phyloP scores from a whole-genome alignment of 495 filamentous ascomycete genomes.

The Thermothielavioides terrestris region DNA sequence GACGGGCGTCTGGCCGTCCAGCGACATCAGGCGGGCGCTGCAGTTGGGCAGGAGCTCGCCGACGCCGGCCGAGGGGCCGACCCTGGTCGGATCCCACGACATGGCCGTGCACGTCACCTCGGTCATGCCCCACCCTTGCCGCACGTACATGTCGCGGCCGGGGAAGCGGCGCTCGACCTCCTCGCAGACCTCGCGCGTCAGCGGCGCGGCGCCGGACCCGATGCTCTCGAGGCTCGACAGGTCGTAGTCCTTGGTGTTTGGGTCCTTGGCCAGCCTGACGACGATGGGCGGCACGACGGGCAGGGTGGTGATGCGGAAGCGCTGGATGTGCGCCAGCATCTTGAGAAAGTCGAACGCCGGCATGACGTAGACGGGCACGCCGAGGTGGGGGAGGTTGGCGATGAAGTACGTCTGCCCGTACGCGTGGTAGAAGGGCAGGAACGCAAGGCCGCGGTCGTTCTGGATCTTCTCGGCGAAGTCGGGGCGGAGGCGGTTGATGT shows the following conservation, averaged over 20 bases:
- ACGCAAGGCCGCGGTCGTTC: slow-evolving; percentile 32
- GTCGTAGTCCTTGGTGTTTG: slow-evolving; percentile 56
- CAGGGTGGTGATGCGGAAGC: slow-evolving; percentile 56
- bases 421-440: slow-evolving; percentile 71
- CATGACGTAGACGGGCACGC: slow-evolving; percentile 60
- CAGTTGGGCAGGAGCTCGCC: slow-evolving; percentile 66
- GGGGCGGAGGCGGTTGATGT: slow-evolving; percentile 38
- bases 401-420: slow-evolving; percentile 45
- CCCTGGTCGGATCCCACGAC: slow-evolving; percentile 48
- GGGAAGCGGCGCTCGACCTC: slow-evolving; percentile 53
- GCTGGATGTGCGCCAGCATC: slow-evolving; percentile 60
- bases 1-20: slow-evolving; percentile 33
- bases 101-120: slow-evolving; percentile 61
- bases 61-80: slow-evolving; percentile 38
- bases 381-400: slow-evolving; percentile 27
- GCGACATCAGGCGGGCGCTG: slow-evolving; percentile 49
- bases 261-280: slow-evolving; percentile 63
- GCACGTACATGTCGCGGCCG: slow-evolving; percentile 45
- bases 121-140: slow-evolving; percentile 83
- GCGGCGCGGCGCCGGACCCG: slow-evolving; percentile 54
- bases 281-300: slow-evolving; percentile 60
- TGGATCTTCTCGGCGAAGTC: slow-evolving; percentile 29
- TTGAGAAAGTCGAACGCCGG: slow-evolving; percentile 61
- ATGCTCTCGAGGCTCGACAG: slow-evolving; percentile 53
- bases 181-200: slow-evolving; percentile 52